Conservation (phyloP, 169 alveolate genomes). For the Ichthyophthirius multifiliis region DNA sequence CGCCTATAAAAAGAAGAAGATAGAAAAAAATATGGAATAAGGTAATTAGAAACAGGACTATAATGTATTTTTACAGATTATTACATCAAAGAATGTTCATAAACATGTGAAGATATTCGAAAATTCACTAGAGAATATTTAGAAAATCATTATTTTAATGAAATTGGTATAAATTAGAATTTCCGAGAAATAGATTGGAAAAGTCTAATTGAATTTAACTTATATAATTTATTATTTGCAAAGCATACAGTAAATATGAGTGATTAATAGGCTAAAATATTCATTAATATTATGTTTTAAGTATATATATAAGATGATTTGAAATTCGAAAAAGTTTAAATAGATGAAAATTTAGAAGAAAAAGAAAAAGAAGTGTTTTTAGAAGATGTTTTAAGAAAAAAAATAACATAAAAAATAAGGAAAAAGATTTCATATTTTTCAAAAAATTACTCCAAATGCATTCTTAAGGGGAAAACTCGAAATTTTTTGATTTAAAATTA, state of each 20-base stretch:
- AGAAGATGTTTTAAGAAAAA: background rate
- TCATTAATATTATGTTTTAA: background rate
- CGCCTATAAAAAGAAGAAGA: background rate
- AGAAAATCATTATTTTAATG: background rate
- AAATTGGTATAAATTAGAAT: background rate
- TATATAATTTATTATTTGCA: background rate
- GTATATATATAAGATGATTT: background rate
- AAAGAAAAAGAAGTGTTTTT: background rate
- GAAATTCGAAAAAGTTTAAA: background rate
- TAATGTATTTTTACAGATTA: background rate
- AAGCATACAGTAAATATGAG: background rate
- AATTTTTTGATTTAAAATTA: background rate
- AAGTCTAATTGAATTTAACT: background rate
- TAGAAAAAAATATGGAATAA: background rate
- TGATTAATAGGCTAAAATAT: background rate
- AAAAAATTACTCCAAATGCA: background rate
- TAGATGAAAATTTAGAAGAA: background rate
- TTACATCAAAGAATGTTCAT: background rate
- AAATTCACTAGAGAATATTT: background rate
- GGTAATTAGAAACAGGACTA: background rate
- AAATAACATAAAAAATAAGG: background rate
- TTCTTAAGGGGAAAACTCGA: background rate
- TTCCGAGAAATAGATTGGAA: slow-evolving; percentile 7
- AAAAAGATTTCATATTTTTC: background rate
- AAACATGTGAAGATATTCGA: background rate